Percentiles rank a stretch among this genome's conserved stretches.
phyloP scores from a whole-genome alignment of 2,329 filamentous ascomycete genomes.

The Scleromitrula shiraiana region DNA sequence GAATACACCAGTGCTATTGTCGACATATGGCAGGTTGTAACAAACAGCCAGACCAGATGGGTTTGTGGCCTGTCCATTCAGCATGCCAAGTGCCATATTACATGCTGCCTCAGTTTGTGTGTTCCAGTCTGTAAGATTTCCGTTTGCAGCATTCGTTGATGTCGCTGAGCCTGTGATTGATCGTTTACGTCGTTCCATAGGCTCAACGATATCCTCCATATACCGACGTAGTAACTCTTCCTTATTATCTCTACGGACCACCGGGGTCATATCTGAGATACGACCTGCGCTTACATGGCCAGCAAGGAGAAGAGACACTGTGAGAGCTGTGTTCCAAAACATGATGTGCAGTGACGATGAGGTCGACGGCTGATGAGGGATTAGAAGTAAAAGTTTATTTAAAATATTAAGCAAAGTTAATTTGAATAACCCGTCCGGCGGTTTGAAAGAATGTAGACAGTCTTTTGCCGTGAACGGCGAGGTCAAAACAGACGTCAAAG shows the following conservation, averaged over 20 bases:
- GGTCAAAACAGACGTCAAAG: slow-evolving; percentile 1
- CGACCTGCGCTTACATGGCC: slow-evolving; percentile 24
- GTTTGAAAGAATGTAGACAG: slow-evolving; percentile 17
- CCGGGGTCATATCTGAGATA: slow-evolving; percentile 10
- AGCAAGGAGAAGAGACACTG: slow-evolving; percentile 20
- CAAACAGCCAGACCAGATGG: slow-evolving; percentile 72
- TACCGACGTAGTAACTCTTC: slow-evolving; percentile 26
- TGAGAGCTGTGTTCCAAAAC: slow-evolving; percentile 17
- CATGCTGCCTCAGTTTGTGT: slow-evolving; percentile 51
- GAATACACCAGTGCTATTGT: slow-evolving; percentile 61
- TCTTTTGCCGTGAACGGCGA: slow-evolving; percentile 12
- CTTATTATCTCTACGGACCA: slow-evolving; percentile 6
- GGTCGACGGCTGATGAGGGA: slow-evolving; percentile 1
- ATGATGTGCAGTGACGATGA: slow-evolving; percentile 12
- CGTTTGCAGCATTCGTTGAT: slow-evolving; percentile 7
- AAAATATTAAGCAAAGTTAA: slow-evolving; percentile 10
- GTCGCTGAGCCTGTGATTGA: neutral
- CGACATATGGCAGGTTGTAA: slow-evolving; percentile 70
- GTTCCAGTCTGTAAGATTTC: slow-evolving; percentile 50
- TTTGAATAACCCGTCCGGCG: slow-evolving; percentile 21
- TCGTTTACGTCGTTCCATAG: slow-evolving; percentile 22
- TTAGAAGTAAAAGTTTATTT: neutral
- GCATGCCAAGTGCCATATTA: slow-evolving; percentile 42
- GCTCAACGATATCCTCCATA: slow-evolving; percentile 25
- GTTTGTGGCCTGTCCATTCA: slow-evolving; percentile 53